Evolutionary conservation across 441 rosid genomes (phyloP).

Genomic region (Erodium trifolium): DNA sequence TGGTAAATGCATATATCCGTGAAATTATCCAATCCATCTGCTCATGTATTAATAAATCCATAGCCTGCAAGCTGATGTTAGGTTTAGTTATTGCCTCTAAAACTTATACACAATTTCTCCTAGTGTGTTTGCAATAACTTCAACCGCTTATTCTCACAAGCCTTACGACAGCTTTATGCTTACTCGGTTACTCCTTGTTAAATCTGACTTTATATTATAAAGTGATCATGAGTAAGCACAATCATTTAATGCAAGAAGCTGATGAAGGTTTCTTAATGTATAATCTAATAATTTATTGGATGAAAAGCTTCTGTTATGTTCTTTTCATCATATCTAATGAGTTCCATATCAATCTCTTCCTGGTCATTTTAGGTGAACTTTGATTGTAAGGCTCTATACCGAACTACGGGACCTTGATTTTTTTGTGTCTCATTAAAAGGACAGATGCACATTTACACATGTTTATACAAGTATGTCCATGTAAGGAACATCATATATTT

Average conservation of each 20-base stretch:
- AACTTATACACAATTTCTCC: not conserved
- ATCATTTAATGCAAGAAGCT: not conserved
- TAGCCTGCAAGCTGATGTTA: not conserved
- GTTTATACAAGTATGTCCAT: not conserved
- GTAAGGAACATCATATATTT: not conserved
- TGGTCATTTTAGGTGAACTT: not conserved
- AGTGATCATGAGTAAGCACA: not conserved
- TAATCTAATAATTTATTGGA: not conserved
- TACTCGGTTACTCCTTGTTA: not conserved
- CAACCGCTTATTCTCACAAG: not conserved
- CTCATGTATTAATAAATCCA: not conserved
- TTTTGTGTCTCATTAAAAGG: not conserved
- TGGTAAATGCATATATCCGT: not conserved
- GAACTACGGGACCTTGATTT: not conserved
- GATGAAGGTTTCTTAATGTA: not conserved
- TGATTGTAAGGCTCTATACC: not conserved
- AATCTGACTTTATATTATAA: not conserved
- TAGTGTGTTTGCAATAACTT: not conserved
- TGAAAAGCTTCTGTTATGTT: not conserved
- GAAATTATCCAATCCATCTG: not conserved
- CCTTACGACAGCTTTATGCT: not conserved
- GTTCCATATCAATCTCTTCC: not conserved
- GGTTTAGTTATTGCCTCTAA: not conserved
- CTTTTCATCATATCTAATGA: not conserved
- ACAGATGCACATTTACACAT: not conserved